Percentiles rank a stretch among this genome's conserved stretches.
Conservation (phyloP, 1,139 yeast genomes). For the Eremothecium gossypii region DNA sequence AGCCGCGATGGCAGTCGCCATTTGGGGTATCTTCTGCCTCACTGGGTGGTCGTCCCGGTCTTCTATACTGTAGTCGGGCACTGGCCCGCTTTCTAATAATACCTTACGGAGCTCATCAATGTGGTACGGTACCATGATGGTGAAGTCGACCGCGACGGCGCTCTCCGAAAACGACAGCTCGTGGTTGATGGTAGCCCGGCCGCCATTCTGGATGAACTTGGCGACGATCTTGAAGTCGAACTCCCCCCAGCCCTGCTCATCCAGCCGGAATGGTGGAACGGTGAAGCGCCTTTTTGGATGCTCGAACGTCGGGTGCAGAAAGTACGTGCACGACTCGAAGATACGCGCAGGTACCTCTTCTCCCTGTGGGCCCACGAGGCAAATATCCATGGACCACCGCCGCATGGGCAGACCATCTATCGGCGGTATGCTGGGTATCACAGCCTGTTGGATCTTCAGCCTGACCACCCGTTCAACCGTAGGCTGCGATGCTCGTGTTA, state of each 20-base stretch:
- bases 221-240: slow-evolving; percentile 76
- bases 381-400: slow-evolving; percentile 72
- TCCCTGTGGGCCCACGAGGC: slow-evolving; percentile 69
- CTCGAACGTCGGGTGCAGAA: slow-evolving; percentile 85
- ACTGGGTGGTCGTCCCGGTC: background rate
- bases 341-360: slow-evolving; percentile 72
- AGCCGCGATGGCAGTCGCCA: slow-evolving; percentile 13
- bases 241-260: slow-evolving; percentile 98
- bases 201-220: slow-evolving; percentile 66
- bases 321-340: slow-evolving; percentile 79
- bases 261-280: slow-evolving; percentile 74
- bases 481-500: slow-evolving; percentile 5
- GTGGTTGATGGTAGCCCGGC: slow-evolving; percentile 72
- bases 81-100: slow-evolving; percentile 40
- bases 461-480: slow-evolving; percentile 73
- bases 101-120: slow-evolving; percentile 60
- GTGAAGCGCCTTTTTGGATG: slow-evolving; percentile 74
- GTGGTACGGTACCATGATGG: slow-evolving; percentile 58
- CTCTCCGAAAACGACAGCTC: slow-evolving; percentile 73
- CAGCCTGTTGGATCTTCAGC: slow-evolving; percentile 76
- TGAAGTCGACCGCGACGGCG: slow-evolving; percentile 67
- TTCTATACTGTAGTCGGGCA: slow-evolving; percentile 14
- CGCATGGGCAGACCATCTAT: slow-evolving; percentile 87
- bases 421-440: slow-evolving; percentile 66
- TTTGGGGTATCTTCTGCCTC: slow-evolving; percentile 44